Evolutionary conservation across 441 rosid genomes (phyloP).

Genomic region (Erodium trifolium): DNA sequence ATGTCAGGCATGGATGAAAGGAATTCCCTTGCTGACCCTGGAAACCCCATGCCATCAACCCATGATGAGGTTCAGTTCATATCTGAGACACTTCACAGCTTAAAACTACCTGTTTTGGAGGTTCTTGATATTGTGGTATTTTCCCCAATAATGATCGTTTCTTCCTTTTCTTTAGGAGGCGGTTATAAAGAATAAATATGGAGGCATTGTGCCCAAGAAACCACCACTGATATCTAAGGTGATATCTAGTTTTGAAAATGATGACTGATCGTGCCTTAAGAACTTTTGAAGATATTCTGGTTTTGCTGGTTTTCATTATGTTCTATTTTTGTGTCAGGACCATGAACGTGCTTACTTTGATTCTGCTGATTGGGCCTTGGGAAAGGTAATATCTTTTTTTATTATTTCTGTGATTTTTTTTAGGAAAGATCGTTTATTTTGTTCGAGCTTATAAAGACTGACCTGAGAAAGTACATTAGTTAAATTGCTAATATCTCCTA

Average conservation of each 20-base stretch:
- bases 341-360: constrained; percentile 97
- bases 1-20: constrained; percentile 50
- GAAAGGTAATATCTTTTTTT: constrained; percentile 58
- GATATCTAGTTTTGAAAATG: constrained; percentile 9
- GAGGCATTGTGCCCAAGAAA: constrained; percentile 91
- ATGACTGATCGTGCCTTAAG: neutral
- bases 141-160: constrained; percentile 12
- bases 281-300: constrained; percentile 1
- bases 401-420: constrained; percentile 11
- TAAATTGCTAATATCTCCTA: constrained; percentile 6
- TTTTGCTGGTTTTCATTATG: constrained; percentile 9
- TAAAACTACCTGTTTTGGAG: neutral
- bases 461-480: neutral
- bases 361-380: constrained; percentile 99
- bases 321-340: constrained; percentile 46
- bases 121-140: constrained; percentile 5
- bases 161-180: constrained; percentile 43
- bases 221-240: constrained; percentile 99
- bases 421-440: neutral
- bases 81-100: neutral
- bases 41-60: constrained; percentile 39
- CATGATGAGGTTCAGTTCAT: constrained; percentile 52
- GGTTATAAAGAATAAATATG: constrained; percentile 71
- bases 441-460: neutral
- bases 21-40: too few relatives aligned